Percentiles rank a stretch among this genome's conserved stretches.
Evolutionary conservation across 768 basidiomycete species (phyloP).

Genomic region (Termitomyces bulborhizus): DNA sequence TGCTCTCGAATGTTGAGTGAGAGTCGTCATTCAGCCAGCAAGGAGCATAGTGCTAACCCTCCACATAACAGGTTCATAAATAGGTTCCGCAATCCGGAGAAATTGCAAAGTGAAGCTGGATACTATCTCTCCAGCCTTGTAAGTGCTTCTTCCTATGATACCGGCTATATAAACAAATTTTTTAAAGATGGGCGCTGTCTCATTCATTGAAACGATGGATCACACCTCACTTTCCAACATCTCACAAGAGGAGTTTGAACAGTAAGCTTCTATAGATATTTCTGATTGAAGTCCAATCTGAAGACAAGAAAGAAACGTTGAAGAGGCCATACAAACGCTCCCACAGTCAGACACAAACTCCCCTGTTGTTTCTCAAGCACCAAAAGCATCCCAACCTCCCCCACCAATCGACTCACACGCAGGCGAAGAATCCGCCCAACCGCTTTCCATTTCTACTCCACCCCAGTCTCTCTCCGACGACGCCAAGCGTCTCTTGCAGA

Average conservation of each 20-base stretch:
- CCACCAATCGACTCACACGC: constrained; percentile 41
- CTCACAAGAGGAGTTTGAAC: constrained; percentile 88
- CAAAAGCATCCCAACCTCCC: constrained; percentile 13
- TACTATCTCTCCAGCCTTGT: constrained; percentile 97
- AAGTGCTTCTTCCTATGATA: constrained; percentile 18
- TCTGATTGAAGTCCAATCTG: not conserved
- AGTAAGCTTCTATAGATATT: constrained; percentile 28
- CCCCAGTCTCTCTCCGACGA: constrained; percentile 56
- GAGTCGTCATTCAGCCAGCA: constrained; percentile 24
- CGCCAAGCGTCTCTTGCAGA: constrained; percentile 77
- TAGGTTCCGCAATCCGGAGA: constrained; percentile 85
- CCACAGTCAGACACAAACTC: constrained; percentile 37
- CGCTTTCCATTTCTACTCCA: constrained; percentile 59
- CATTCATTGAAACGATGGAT: constrained; percentile 98
- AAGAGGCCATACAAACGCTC: constrained; percentile 44
- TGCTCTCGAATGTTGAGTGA: constrained; percentile 94
- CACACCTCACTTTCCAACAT: constrained; percentile 92
- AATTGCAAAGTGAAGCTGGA: constrained; percentile 91
- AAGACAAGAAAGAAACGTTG: constrained; percentile 36
- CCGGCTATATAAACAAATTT: not conserved
- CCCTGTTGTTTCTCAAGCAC: constrained; percentile 24
- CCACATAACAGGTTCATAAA: constrained; percentile 78
- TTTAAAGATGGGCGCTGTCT: constrained; percentile 86
- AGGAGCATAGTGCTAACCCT: not conserved
- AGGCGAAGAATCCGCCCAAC: constrained; percentile 88